phyloP scores from a whole-genome alignment of 345 rosid genomes.

The Brassica napus region DNA sequence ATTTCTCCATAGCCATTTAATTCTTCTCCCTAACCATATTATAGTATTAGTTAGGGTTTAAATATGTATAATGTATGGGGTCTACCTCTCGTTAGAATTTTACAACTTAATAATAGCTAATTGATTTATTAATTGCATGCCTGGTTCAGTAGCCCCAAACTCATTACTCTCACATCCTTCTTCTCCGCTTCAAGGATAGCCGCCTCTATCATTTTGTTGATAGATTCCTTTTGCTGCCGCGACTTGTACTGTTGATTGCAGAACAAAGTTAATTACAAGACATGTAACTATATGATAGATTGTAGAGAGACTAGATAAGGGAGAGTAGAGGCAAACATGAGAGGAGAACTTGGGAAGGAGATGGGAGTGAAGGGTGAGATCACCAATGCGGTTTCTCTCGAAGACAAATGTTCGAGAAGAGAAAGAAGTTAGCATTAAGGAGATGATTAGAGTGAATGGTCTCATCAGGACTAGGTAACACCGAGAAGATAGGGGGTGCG shows the following conservation, averaged over 20 bases:
- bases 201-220: neutral
- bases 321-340: conserved; percentile 22
- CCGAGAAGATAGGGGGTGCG: conserved; percentile 45
- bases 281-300: neutral
- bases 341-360: conserved; percentile 41
- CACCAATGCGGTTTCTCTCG: conserved; percentile 39
- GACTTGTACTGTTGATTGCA: neutral
- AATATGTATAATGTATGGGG: neutral
- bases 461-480: conserved; percentile 46
- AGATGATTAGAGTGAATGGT: conserved; percentile 43
- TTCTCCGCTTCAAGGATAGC: neutral
- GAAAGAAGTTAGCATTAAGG: conserved; percentile 38
- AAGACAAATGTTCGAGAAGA: conserved; percentile 29
- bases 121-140: neutral
- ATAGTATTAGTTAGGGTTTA: neutral
- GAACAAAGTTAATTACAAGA: neutral
- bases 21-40: neutral
- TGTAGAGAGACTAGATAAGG: neutral
- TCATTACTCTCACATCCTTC: neutral
- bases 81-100: neutral
- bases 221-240: neutral
- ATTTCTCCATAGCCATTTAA: neutral
- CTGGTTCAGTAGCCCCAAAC: neutral
- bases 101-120: neutral
- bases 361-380: conserved; percentile 43